Conservation (phyloP, 148 eudicot species). For the Diospyros kaki region DNA sequence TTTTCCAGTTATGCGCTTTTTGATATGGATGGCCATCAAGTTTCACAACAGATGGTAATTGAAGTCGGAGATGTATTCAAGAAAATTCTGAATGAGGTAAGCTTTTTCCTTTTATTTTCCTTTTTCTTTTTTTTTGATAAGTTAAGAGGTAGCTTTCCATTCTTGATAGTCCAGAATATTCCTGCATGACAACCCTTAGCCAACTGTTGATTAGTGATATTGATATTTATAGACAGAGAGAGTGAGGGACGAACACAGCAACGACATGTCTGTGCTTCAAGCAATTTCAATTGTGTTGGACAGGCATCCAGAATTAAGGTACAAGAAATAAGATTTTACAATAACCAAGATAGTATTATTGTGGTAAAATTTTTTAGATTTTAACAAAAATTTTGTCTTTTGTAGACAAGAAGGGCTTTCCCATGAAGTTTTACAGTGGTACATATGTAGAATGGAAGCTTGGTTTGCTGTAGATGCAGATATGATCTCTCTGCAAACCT, state of each 20-base stretch:
- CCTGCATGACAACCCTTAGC: conserved; percentile 7
- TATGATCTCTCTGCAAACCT: conserved; percentile 88
- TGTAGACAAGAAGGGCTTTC: conserved; percentile 88
- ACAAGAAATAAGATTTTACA: conserved; percentile 13
- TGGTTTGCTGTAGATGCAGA: conserved; percentile 99
- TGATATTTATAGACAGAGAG: conserved; percentile 57
- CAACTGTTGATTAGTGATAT: conserved; percentile 14
- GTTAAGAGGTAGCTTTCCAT: too few relatives aligned
- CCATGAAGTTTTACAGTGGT: conserved; percentile 92
- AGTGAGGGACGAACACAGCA: conserved; percentile 69
- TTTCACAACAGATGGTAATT: conserved; percentile 73
- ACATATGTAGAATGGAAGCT: conserved; percentile 94
- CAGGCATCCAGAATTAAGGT: conserved; percentile 82
- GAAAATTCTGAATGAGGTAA: conserved; percentile 78
- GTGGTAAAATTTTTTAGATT: not conserved
- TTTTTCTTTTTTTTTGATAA: not conserved
- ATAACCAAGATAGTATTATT: not conserved
- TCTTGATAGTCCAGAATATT: not conserved
- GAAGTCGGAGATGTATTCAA: conserved; percentile 85
- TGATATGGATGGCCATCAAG: conserved; percentile 65
- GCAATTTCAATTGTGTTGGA: conserved; percentile 85
- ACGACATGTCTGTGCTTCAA: conserved; percentile 84
- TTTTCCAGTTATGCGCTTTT: conserved; percentile 72
- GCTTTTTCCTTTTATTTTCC: conserved; percentile 1
- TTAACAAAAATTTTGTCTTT: not conserved